These are phyloP conservation scores for Debaryomyces psychrophilus DNA, from an alignment of 1,139 yeast genomes.

Conservation along the genomic window DNA sequence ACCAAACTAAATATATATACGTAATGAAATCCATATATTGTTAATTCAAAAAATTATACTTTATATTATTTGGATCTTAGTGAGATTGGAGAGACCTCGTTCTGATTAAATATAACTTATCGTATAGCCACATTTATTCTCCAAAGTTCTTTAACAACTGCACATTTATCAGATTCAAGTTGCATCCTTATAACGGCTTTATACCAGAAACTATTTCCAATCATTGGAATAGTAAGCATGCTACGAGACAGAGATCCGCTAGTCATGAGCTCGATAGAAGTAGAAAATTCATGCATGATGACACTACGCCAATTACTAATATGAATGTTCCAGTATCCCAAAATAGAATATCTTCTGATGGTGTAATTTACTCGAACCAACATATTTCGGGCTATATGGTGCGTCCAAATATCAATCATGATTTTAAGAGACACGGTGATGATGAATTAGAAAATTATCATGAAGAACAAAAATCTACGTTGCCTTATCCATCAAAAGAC, in stretches of 20 bases:
- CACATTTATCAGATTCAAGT: constrained; percentile 1
- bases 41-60: neutral
- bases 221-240: constrained; percentile 6
- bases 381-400: neutral
- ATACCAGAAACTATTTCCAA: constrained; percentile 8
- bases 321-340: neutral
- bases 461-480: neutral
- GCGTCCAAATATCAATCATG: neutral
- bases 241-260: constrained; percentile 28
- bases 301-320: neutral
- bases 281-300: constrained; percentile 16
- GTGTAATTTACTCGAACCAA: constrained; percentile 14
- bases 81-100: neutral
- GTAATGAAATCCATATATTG: neutral
- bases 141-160: neutral
- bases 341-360: constrained; percentile 22
- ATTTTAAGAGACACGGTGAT: neutral
- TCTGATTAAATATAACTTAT: neutral
- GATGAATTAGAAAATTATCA: neutral
- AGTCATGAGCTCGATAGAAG: constrained; percentile 36
- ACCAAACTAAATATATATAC: neutral
- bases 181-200: constrained; percentile 13
- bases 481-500: constrained; percentile 3
- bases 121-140: neutral
- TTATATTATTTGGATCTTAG: neutral